Conservation (phyloP, 352 stramenopile genomes). For the Blastocystis sp. region DNA sequence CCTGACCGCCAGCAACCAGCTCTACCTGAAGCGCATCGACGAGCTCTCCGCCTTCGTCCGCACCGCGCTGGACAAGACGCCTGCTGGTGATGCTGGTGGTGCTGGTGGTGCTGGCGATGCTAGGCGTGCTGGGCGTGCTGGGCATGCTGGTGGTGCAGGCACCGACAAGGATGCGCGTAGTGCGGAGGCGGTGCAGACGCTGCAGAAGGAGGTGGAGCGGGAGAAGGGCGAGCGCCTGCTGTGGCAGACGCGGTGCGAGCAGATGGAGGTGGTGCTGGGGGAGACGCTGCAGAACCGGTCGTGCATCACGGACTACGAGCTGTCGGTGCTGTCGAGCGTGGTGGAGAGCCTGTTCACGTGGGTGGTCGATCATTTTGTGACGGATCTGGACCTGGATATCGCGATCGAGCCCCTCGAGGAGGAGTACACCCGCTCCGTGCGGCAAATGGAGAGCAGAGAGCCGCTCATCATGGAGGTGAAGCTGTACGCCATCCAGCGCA, state of each 20-base stretch:
- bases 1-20: neutral
- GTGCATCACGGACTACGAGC: constrained; percentile 31
- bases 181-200: neutral
- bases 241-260: constrained; percentile 18
- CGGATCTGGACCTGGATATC: constrained; percentile 25
- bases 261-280: constrained; percentile 18
- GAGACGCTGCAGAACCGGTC: constrained; percentile 3
- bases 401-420: constrained; percentile 26
- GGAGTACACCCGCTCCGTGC: constrained; percentile 17
- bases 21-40: constrained; percentile 9
- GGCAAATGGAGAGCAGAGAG: constrained; percentile 22
- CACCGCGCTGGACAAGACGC: neutral
- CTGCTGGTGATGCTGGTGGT: neutral
- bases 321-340: neutral
- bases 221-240: neutral
- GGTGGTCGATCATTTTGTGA: constrained; percentile 15
- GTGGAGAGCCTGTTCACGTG: neutral
- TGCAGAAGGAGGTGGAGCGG: neutral
- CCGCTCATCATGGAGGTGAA: constrained; percentile 34
- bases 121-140: too few species aligned
- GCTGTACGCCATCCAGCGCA: constrained; percentile 17
- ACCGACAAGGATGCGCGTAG: neutral
- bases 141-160: too few species aligned
- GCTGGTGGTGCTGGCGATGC: too few species aligned
- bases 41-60: constrained; percentile 5